Evolutionary conservation across 805 yeast species (phyloP).

Genomic region (Cyberlindnera maritima): DNA sequence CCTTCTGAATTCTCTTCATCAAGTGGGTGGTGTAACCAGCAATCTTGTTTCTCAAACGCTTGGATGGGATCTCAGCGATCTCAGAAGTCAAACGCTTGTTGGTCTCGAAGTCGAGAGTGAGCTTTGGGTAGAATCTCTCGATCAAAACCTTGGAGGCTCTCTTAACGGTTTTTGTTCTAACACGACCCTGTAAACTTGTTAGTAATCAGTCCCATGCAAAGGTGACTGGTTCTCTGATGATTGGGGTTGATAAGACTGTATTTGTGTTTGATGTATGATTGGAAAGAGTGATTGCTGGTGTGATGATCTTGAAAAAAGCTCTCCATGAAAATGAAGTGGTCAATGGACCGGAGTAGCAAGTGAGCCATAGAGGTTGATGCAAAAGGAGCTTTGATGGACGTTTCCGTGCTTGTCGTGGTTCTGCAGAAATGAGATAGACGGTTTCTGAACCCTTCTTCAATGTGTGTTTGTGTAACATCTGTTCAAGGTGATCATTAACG

Average conservation of each 20-base stretch:
- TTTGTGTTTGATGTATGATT: too few species aligned
- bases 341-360: too few species aligned
- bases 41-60: conserved; percentile 99
- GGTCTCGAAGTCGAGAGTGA: conserved; percentile 98
- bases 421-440: too few species aligned
- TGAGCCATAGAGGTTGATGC: too few species aligned
- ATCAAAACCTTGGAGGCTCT: conserved; percentile 99
- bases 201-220: conserved; percentile 13
- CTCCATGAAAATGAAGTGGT: too few species aligned
- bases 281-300: too few species aligned
- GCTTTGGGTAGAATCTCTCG: conserved; percentile 99
- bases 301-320: too few species aligned
- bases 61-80: conserved; percentile 98
- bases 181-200: conserved; percentile 79
- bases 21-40: conserved; percentile 99
- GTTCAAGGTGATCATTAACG: conserved; percentile 11
- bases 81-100: conserved; percentile 99
- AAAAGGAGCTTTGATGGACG: too few species aligned
- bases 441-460: not conserved
- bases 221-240: not conserved
- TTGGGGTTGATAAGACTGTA: not conserved
- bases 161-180: conserved; percentile 99
- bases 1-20: conserved; percentile 99
- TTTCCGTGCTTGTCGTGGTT: too few species aligned
- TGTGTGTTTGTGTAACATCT: conserved; percentile 4